phyloP scores from a whole-genome alignment of 345 rosid genomes.

The Zanthoxylum bungeanum region DNA sequence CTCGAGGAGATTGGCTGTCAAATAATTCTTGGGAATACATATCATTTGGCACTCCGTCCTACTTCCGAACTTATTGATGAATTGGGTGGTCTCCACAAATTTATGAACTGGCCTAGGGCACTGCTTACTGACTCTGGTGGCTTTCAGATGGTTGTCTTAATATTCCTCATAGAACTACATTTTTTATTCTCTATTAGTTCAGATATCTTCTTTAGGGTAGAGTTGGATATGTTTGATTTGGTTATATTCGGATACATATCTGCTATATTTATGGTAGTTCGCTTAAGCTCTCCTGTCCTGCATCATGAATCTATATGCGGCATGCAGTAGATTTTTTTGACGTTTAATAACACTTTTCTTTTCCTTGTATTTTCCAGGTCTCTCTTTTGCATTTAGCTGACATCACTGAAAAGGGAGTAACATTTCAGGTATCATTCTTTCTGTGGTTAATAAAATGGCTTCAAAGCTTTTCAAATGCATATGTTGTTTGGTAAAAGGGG shows the following conservation, averaged over 20 bases:
- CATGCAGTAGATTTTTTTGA: background rate
- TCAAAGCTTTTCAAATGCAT: background rate
- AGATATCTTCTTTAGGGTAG: conserved; percentile 3
- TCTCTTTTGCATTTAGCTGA: conserved; percentile 79
- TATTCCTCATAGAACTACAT: conserved; percentile 1
- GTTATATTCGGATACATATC: background rate
- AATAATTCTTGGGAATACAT: conserved; percentile 79
- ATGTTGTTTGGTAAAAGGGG: background rate
- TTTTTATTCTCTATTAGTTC: background rate
- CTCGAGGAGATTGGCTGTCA: conserved; percentile 91
- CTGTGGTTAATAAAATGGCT: background rate
- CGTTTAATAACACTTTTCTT: conserved; percentile 1
- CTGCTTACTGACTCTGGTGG: conserved; percentile 88
- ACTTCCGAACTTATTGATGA: conserved; percentile 76
- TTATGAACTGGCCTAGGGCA: conserved; percentile 86
- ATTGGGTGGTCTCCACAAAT: conserved; percentile 77
- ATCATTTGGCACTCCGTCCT: conserved; percentile 82
- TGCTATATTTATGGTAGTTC: background rate
- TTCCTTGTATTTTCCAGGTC: conserved; percentile 43
- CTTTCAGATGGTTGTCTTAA: conserved; percentile 72
- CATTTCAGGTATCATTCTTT: conserved; percentile 54
- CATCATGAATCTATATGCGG: background rate
- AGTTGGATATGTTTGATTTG: background rate
- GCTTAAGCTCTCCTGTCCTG: background rate
- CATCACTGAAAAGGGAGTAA: conserved; percentile 75